Evolutionary conservation across 2,329 filamentous ascomycete genomes (phyloP).

Genomic region (Thielaviopsis euricoi): DNA sequence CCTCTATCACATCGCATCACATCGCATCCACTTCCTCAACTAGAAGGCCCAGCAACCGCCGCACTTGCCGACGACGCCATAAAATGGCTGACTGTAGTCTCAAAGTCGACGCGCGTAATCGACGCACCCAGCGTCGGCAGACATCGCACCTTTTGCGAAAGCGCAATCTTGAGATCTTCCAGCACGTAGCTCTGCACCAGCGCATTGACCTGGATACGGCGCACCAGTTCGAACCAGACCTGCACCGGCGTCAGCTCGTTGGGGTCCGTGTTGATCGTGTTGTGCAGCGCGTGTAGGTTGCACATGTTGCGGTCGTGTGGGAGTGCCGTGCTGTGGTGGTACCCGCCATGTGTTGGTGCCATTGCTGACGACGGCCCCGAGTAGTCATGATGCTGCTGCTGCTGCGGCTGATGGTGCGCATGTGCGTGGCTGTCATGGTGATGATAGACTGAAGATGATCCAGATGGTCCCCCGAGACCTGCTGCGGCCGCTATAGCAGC

Average conservation of each 20-base stretch:
- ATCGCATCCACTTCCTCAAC: too few species aligned
- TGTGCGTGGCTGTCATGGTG: neutral
- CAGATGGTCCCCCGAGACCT: neutral
- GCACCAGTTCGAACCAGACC: constrained; percentile 36
- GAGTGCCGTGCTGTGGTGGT: neutral
- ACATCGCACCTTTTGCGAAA: neutral
- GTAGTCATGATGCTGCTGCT: neutral
- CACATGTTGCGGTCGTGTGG: neutral
- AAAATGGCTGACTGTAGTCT: neutral
- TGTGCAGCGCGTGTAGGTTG: neutral
- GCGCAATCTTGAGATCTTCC: neutral
- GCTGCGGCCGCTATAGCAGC: neutral
- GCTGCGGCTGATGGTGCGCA: too few species aligned
- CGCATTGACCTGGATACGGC: constrained; percentile 11
- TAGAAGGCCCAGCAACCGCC: too few species aligned
- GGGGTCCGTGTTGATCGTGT: neutral
- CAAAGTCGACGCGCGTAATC: neutral
- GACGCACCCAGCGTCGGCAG: neutral
- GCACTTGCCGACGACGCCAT: neutral
- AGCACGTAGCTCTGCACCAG: neutral
- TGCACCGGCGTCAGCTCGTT: constrained; percentile 34
- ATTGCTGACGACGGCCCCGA: neutral
- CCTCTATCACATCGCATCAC: too few species aligned
- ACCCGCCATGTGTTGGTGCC: neutral
- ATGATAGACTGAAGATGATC: neutral